Evolutionary conservation across 106 monocot genomes (phyloP), one percentile per base, ranked within the genome.

Genomic region (Dactylorhiza incarnata): DNA sequence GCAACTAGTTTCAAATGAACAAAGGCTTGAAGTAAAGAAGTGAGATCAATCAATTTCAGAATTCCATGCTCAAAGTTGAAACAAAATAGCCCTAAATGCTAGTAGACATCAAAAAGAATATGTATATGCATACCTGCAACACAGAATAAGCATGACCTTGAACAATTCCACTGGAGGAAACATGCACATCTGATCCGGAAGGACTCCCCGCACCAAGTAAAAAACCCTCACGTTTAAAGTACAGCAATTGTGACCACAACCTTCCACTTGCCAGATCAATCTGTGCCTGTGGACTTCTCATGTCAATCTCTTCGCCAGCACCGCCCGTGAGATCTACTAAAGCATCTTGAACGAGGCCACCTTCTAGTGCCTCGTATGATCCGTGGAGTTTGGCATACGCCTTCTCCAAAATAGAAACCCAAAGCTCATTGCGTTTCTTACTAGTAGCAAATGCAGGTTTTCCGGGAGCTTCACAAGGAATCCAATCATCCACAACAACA

Each of bases 291-390:
- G 91, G 68, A 68, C 87, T 93, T 73, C 97, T 91, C 89, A 97
- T 89, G 73, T 97, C 97, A 68, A 97, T 97, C 83, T 97, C 97
- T 82, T 97, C 97, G 16, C 97, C 97, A 79, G 97, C 97, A 9
- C 97, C 97, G 12, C 97, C 97, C 7, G 97, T 97, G 71, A 97
- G 89, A 61, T 97, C 97, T 20, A 97, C 97, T 52, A 97, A 87
- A n/a, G 97, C 97, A 86, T 97, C 97, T 85, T 97, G 97, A 52
- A 97, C 97, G 59, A 97, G 97, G 10, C 97, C 97, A 77, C 97
- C 97, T 83, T 97, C 97, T 58, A 97, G 55, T 55, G 97, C 97
- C 76, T 97, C 97, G 70, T 91, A 97, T 50, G 97, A 97, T 48
- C 97, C 97, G 83, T 97, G 97, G 49, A 97, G 87, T 67, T 97